Base-by-base conservation (phyloP, 2,329 filamentous ascomycete species). In the Orbilia quercus region DNA sequence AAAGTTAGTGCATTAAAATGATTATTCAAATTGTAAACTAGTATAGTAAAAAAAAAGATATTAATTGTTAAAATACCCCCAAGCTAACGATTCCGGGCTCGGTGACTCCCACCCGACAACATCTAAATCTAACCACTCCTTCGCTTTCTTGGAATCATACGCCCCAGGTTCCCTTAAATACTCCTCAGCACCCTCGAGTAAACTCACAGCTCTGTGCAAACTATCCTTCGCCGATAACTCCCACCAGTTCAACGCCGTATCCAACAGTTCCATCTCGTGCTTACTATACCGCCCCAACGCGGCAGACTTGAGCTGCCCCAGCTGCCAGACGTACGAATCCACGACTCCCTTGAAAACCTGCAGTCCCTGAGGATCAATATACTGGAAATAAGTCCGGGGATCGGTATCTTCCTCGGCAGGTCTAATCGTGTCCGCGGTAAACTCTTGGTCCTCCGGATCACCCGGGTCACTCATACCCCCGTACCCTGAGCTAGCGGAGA, bases 111-210 rank as follows among this genome's bases (percentile, higher is more conserved):
- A 34, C 40, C 31, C 22, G 7, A 9, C 1, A 14, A 22, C 14
- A 31, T 44, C 36, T 42, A 1, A 5, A 42, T 50, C 31, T 11
- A 67, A 16, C 23, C 34, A 67, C 22, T 14, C 7, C 36, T 36
- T 23, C 1, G 38, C 48, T 1, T 59, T 48, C 11, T 51, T 18
- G 1, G 7, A 2, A 28, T 67, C 23, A 40, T 40, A 67, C 1
- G 63, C 20, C 5, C 45, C 54, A n/a, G 54, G 23, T 40, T 51
- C 36, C 22, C 63, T 67, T 18, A 67, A 47, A 58, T 59, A 53
- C 7, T 20, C 28, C 23, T 67, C 23, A 1, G 34, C 53, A 18
- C 18, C 34, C 9, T 59, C 12, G 7, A 67, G 14, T 34, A 59
- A 53, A 11, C 6, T 28, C 34, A 57, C 36, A 2, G 48, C 14